Conservation (phyloP, 345 rosid genomes). For the Hibiscus syriacus region DNA sequence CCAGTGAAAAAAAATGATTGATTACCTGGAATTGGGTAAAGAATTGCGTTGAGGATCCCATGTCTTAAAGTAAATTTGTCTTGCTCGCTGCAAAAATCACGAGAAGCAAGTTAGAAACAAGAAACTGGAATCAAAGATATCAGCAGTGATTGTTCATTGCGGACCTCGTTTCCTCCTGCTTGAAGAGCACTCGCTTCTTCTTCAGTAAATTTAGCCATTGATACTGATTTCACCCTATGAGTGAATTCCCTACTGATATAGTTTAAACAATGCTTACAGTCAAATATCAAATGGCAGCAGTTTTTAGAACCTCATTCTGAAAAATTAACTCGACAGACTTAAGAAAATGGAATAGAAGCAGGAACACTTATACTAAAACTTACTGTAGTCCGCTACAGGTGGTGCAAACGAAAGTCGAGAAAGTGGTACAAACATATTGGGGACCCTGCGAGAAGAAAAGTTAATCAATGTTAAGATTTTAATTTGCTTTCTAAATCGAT, state of each 20-base stretch:
- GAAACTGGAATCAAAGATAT: background rate
- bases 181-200: conserved; percentile 80
- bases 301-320: background rate
- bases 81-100: conserved; percentile 49
- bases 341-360: background rate
- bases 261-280: background rate
- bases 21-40: conserved; percentile 76
- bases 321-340: background rate
- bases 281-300: background rate
- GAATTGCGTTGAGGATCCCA: conserved; percentile 67
- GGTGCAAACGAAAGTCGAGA: conserved; percentile 79
- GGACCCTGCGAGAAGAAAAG: conserved; percentile 59
- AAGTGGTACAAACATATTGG: conserved; percentile 89
- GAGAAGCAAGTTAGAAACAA: background rate
- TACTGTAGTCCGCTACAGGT: conserved; percentile 85
- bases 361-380: conserved; percentile 18
- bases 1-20: conserved; percentile 5
- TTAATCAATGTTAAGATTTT: background rate
- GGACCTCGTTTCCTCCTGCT: conserved; percentile 83
- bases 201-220: conserved; percentile 78
- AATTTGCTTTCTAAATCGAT: background rate
- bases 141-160: background rate
- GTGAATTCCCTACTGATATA: conserved; percentile 76
- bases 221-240: conserved; percentile 82
- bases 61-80: conserved; percentile 56